Conservation (phyloP, 148 eudicot species). For the Fagopyrum tataricum region DNA sequence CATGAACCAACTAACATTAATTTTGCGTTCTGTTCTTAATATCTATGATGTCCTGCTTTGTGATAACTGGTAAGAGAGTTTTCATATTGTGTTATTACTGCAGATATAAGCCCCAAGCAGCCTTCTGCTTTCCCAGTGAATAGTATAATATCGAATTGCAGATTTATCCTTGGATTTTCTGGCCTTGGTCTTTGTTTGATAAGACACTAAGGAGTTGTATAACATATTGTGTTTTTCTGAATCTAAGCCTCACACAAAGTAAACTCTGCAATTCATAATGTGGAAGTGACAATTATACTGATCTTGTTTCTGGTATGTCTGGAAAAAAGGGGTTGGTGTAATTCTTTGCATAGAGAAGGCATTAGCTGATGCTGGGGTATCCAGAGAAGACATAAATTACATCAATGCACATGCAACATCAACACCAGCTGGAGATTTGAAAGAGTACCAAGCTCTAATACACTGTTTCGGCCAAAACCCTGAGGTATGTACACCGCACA, state of each 20-base stretch:
- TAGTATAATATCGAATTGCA: neutral
- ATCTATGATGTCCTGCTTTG: neutral
- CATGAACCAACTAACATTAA: neutral
- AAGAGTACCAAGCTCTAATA: constrained; percentile 81
- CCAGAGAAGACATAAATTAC: constrained; percentile 89
- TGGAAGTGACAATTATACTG: neutral
- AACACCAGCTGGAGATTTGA: constrained; percentile 83
- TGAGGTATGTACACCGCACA: constrained; percentile 37
- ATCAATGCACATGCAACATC: constrained; percentile 98
- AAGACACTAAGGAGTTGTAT: neutral
- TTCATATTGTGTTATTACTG: no score
- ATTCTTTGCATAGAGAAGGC: constrained; percentile 84
- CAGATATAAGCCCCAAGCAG: no score
- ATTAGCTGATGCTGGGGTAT: constrained; percentile 65
- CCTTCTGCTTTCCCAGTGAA: neutral
- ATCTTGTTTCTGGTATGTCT: neutral
- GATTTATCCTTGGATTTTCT: neutral
- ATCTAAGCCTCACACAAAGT: no score
- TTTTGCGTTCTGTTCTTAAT: neutral
- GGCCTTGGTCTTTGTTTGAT: neutral
- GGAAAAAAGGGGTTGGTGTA: constrained; percentile 59
- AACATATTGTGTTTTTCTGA: no score
- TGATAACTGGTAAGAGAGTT: neutral
- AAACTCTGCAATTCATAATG: no score
- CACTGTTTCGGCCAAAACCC: constrained; percentile 81